Evolutionary conservation across 805 yeast species (phyloP).

Genomic region (Hanseniaspora pseudoguilliermondii): DNA sequence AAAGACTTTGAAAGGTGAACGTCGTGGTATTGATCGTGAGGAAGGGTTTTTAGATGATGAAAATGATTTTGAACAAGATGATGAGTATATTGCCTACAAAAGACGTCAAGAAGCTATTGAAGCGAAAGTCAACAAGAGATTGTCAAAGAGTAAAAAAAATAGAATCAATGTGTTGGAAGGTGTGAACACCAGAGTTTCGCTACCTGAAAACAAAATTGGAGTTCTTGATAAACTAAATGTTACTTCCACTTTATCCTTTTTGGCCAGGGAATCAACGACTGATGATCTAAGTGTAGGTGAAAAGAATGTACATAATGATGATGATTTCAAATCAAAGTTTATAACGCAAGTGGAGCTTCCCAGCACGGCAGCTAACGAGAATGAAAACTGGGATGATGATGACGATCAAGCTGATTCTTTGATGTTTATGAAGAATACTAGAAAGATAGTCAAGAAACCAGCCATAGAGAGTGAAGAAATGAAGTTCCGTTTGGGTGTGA

Average conservation of each 20-base stretch:
- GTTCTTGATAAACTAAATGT: constrained; percentile 5
- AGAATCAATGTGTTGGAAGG: constrained; percentile 6
- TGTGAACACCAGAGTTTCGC: background rate
- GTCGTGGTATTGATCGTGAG: constrained; percentile 16
- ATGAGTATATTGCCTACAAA: constrained; percentile 11
- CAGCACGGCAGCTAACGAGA: background rate
- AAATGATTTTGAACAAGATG: constrained; percentile 12
- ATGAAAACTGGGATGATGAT: constrained; percentile 4
- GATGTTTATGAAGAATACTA: constrained; percentile 1
- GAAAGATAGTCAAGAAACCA: constrained; percentile 1
- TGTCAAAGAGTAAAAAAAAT: constrained; percentile 6
- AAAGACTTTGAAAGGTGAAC: constrained; percentile 14
- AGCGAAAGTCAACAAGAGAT: background rate
- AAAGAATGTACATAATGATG: background rate
- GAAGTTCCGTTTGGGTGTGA: constrained; percentile 9
- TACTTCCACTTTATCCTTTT: constrained; percentile 3
- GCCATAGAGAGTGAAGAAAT: constrained; percentile 5
- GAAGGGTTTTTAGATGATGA: constrained; percentile 14
- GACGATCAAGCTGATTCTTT: constrained; percentile 14
- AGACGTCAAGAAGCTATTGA: constrained; percentile 1
- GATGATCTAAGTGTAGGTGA: background rate
- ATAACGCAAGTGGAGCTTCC: background rate
- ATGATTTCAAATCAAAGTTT: background rate
- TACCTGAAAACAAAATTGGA: constrained; percentile 7
- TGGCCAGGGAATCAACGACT: background rate